Evolutionary conservation across 202 grass and related monocot species (phyloP), one percentile per base, ranked within the genome.

Genomic region (Eragrostis tef): DNA sequence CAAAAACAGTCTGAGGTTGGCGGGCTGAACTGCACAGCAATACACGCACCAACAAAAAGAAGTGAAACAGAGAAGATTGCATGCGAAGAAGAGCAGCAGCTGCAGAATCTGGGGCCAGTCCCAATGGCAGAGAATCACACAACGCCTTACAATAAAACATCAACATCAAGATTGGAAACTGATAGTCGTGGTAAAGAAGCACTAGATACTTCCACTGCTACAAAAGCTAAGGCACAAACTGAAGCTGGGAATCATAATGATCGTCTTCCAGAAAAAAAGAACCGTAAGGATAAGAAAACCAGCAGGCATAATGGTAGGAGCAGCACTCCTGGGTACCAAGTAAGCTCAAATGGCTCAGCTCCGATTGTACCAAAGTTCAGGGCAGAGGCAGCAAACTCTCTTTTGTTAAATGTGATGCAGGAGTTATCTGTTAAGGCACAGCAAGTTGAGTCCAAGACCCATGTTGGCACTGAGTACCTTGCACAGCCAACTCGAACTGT

Each of bases 41-140:
- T 76, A 61, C 73, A 65, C 86, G 67, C 70, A 14, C 78, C 47
- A 77, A 43, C 11, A 80, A 79, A 91, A 68, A 90, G 83, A 81
- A 69, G 67, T 76, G 83, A 87, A 77, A 90, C 83, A 42, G 85
- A 89, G 49, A 86, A 88, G 41, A 84, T 82, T 66, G 69, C 73
- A 54, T 75, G 53, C 53, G 86, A 76, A 88, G 90, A 89, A 17
- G 19, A 77, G 17, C 31, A 34, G 34, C 82, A 71, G 25, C 47
- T 65, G 61, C 81, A 79, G 44, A 90, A 86, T 81, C 51, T 22
- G 9, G 50, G n/a, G 50, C 60, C 42, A 79, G 50, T 79, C 65
- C 52, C 64, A 70, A 45, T 34, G 16, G 67, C 12, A 64, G 52
- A 68, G 21, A 70, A 72, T 29, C 75, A 81, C 20, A 24, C 2